phyloP scores from a whole-genome alignment of 2,329 filamentous ascomycete species.

The Fusarium pilosicola region DNA sequence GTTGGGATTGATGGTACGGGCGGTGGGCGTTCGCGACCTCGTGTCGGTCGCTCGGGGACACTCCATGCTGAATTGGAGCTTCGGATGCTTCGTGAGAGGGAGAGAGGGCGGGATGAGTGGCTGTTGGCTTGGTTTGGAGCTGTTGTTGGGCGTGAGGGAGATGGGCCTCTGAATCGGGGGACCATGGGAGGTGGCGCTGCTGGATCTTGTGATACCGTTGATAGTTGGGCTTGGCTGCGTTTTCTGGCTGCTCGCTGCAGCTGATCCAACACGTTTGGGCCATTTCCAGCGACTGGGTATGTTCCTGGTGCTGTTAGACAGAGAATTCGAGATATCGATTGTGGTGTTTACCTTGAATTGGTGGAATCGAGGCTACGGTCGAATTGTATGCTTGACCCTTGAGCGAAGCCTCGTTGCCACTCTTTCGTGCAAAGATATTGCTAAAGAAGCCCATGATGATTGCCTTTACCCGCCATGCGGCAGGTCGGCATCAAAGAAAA shows the following conservation, averaged over 20 bases:
- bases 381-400: slow-evolving; percentile 42
- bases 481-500: slow-evolving; percentile 1
- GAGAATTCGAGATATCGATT: background rate
- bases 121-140: slow-evolving; percentile 29
- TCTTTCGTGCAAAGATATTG: slow-evolving; percentile 39
- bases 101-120: slow-evolving; percentile 22
- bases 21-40: slow-evolving; percentile 26
- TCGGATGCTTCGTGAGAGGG: slow-evolving; percentile 31
- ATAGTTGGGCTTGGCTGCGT: slow-evolving; percentile 39
- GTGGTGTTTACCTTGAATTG: slow-evolving; percentile 36
- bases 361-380: slow-evolving; percentile 38
- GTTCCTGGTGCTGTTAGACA: slow-evolving; percentile 30
- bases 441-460: slow-evolving; percentile 44
- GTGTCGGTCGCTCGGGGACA: slow-evolving; percentile 21
- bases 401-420: slow-evolving; percentile 19
- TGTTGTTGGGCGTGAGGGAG: slow-evolving; percentile 32
- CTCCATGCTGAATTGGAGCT: slow-evolving; percentile 31
- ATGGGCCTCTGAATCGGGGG: slow-evolving; percentile 24
- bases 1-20: slow-evolving; percentile 38
- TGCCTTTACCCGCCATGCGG: slow-evolving; percentile 34
- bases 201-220: slow-evolving; percentile 5
- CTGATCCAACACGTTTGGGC: slow-evolving; percentile 40
- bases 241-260: slow-evolving; percentile 42
- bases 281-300: slow-evolving; percentile 43
- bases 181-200: slow-evolving; percentile 33